Percentiles rank a stretch among this genome's conserved stretches.
Evolutionary conservation across 257 asterid species (phyloP).

Genomic region (Hygrophila difformis): DNA sequence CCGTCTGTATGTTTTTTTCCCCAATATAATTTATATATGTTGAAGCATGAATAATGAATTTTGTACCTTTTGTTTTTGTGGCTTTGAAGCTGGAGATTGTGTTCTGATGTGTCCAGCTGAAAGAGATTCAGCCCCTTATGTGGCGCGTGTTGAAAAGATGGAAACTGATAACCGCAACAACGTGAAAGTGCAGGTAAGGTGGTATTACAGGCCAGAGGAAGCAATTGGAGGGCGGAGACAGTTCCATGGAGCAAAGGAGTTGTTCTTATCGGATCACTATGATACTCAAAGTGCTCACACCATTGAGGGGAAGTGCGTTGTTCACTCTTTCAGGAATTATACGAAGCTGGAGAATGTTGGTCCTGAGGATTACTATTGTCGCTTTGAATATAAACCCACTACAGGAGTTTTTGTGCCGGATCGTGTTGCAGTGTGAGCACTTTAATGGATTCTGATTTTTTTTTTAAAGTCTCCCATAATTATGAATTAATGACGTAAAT

Average conservation of each 20-base stretch:
- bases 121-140: conserved; percentile 46
- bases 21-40: background rate
- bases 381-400: conserved; percentile 66
- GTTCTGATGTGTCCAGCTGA: conserved; percentile 65
- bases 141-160: conserved; percentile 55
- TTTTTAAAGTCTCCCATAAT: background rate
- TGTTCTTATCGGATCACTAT: conserved; percentile 58
- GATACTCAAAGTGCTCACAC: conserved; percentile 77
- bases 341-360: conserved; percentile 70
- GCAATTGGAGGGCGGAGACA: conserved; percentile 63
- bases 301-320: conserved; percentile 63
- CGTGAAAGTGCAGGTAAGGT: conserved; percentile 53
- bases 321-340: conserved; percentile 59
- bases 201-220: conserved; percentile 76
- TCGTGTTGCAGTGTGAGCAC: conserved; percentile 68
- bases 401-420: conserved; percentile 69
- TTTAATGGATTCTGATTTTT: background rate
- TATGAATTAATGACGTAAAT: conserved; percentile 11
- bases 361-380: conserved; percentile 54
- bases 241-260: conserved; percentile 72
- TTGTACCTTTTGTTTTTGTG: background rate
- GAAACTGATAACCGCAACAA: conserved; percentile 53
- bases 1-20: too few relatives aligned
- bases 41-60: background rate
- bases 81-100: conserved; percentile 56